A percentile compares a stretch with the other conserved stretches of the same genome.
phyloP scores from a whole-genome alignment of 768 basidiomycete genomes.

The Amanita inopinata region DNA sequence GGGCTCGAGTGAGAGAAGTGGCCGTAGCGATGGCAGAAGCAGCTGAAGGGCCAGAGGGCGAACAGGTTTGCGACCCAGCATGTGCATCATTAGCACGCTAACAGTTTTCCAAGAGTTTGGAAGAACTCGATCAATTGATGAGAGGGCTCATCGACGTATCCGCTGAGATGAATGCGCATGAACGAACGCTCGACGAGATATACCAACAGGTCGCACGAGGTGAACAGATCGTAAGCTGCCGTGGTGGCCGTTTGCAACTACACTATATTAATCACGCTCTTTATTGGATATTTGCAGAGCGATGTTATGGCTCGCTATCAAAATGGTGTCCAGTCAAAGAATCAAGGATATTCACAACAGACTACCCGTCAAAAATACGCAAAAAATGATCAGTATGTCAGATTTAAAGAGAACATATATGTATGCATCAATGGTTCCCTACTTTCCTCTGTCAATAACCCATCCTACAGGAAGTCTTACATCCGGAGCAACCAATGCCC shows the following conservation, averaged over 20 bases:
- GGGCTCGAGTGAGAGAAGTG: constrained; percentile 38
- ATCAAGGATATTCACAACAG: constrained; percentile 41
- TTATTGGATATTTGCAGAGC: constrained; percentile 26
- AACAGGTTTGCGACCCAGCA: constrained; percentile 31
- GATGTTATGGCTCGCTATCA: constrained; percentile 44
- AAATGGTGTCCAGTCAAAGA: constrained; percentile 27
- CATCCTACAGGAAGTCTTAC: constrained; percentile 46
- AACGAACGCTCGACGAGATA: constrained; percentile 41
- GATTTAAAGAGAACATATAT: constrained; percentile 59
- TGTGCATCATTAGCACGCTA: not conserved
- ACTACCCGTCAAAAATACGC: constrained; percentile 77
- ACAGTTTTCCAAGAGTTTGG: constrained; percentile 33
- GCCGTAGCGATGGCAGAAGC: constrained; percentile 54
- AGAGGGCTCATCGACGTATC: constrained; percentile 59
- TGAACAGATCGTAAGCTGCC: constrained; percentile 46
- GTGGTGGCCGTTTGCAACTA: not conserved
- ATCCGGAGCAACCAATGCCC: constrained; percentile 63
- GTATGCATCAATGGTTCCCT: constrained; percentile 29
- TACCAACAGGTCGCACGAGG: constrained; percentile 46
- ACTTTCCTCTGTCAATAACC: not conserved
- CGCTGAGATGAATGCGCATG: constrained; percentile 49
- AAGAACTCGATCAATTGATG: constrained; percentile 58
- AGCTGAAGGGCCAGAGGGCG: constrained; percentile 40
- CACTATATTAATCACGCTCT: too few relatives aligned
- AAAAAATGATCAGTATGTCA: constrained; percentile 45